These are phyloP conservation scores for Trichosporon inkin DNA, from an alignment of 1,284 basidiomycete genomes.

Conservation along the genomic window DNA sequence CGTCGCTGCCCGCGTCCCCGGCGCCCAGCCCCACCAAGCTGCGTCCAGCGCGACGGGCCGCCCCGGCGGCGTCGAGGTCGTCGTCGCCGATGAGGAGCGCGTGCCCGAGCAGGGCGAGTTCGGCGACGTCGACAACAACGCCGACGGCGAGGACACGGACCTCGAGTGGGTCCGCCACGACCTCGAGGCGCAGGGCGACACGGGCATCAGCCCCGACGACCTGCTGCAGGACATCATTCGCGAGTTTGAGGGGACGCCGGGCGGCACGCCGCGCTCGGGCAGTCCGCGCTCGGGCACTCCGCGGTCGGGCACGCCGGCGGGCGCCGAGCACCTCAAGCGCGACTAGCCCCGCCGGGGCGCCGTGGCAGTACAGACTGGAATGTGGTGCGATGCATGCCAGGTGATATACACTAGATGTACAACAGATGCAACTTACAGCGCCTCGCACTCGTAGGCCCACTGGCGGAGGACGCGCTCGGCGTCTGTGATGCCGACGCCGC, in stretches of 20 bases:
- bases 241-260: slow-evolving; percentile 1
- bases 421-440: not conserved
- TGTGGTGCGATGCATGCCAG: too few species aligned
- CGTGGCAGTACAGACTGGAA: too few species aligned
- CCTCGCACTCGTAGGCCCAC: not conserved
- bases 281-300: not conserved
- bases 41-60: not conserved
- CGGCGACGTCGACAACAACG: slow-evolving; percentile 1
- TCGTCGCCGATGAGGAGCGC: not conserved
- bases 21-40: not conserved
- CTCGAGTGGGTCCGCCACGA: slow-evolving; percentile 23
- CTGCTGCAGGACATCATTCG: slow-evolving; percentile 2
- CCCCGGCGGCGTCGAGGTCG: not conserved
- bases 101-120: slow-evolving; percentile 9
- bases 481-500: slow-evolving; percentile 41
- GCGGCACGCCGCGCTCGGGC: not conserved
- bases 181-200: slow-evolving; percentile 8
- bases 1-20: not conserved
- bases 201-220: not conserved
- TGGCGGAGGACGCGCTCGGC: slow-evolving; percentile 34
- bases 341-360: not conserved
- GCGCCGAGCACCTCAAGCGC: too few species aligned
- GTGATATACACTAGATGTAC: not conserved
- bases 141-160: slow-evolving; percentile 19
- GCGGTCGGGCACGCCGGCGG: too few species aligned